Conservation (phyloP, 2,329 filamentous ascomycete genomes). For the Rutstroemia sp. region DNA sequence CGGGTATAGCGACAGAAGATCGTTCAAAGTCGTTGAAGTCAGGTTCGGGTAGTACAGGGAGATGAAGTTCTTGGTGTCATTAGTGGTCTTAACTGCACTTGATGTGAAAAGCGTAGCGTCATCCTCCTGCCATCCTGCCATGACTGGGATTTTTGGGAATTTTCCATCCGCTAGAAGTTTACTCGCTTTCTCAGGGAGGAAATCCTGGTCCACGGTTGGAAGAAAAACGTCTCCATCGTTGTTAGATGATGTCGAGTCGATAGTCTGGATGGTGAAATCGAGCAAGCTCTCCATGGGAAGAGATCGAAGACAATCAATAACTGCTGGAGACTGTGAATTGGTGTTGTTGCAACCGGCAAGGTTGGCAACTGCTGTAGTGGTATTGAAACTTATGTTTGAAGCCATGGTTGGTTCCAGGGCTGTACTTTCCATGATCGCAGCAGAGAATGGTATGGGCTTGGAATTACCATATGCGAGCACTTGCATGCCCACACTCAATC, state of each 20-base stretch:
- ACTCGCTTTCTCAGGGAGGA: slow-evolving; percentile 39
- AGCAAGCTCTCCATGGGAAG: slow-evolving; percentile 38
- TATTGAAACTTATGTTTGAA: slow-evolving; percentile 40
- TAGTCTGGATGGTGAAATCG: slow-evolving; percentile 37
- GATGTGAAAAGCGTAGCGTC: slow-evolving; percentile 39
- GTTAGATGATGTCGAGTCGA: slow-evolving; percentile 32
- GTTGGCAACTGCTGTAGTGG: slow-evolving; percentile 37
- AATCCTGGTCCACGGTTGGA: slow-evolving; percentile 42
- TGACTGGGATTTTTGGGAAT: slow-evolving; percentile 35
- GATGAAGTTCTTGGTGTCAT: slow-evolving; percentile 36
- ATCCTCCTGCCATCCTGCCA: slow-evolving; percentile 39
- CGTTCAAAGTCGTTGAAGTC: slow-evolving; percentile 29
- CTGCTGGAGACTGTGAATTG: slow-evolving; percentile 34
- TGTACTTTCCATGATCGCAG: slow-evolving; percentile 40
- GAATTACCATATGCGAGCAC: slow-evolving; percentile 41
- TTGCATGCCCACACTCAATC: slow-evolving; percentile 38
- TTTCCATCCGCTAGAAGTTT: slow-evolving; percentile 33
- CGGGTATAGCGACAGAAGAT: slow-evolving; percentile 44
- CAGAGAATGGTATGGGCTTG: slow-evolving; percentile 38
- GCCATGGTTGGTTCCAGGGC: slow-evolving; percentile 44
- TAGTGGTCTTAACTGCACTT: slow-evolving; percentile 31
- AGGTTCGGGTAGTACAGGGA: slow-evolving; percentile 34
- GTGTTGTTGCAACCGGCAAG: slow-evolving; percentile 37
- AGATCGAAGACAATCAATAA: slow-evolving; percentile 38
- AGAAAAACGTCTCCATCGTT: slow-evolving; percentile 47